Evolutionary conservation across 495 filamentous ascomycete genomes (phyloP), one percentile per base, ranked within the genome.

Genomic region (Penicillium riverlandense): DNA sequence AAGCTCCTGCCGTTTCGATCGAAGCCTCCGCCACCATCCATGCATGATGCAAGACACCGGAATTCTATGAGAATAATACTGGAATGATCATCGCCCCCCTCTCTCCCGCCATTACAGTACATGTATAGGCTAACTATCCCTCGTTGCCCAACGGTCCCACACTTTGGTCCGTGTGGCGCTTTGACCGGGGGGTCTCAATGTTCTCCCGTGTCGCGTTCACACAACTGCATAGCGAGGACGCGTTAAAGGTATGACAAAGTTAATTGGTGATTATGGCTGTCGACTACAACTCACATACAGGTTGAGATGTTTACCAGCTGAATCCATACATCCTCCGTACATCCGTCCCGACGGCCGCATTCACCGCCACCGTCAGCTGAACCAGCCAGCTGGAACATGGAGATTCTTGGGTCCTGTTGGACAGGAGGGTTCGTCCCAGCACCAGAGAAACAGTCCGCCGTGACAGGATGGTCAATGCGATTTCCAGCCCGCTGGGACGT

Each of bases 71-170:
- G 6, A 22, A 22, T 4, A 22, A 22, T 22, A 22, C 22, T 22
- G 22, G 22, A 22, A 22, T 22, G 22, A 22, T 22, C 22, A 22
- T 22, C 22, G 22, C 22, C 22, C 22, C 22, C 15, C 22, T 22
- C 22, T 22, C 22, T 22, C 22, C 22, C 22, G 22, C 22, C 6
- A 4, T 22, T 22, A 22, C 22, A 3, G 22, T 22, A 22, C 22
- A 6, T 22, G 22, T 22, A 22, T 22, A 22, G 22, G 6, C 22
- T 22, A 22, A 22, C 32, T 35, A 43, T 53, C 43, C 46, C 45
- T 53, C 46, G 50, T 53, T 53, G 45, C 50, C 42, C 50, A 46
- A 53, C 43, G 46, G 50, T 53, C 29, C 48, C 41, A 42, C 36
- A 14, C 30, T 22, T 22, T 22, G 22, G 29, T 41, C 13, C 34